Evolutionary conservation across 139 green algal genomes (phyloP).

Genomic region (Coelastrella sp.): DNA sequence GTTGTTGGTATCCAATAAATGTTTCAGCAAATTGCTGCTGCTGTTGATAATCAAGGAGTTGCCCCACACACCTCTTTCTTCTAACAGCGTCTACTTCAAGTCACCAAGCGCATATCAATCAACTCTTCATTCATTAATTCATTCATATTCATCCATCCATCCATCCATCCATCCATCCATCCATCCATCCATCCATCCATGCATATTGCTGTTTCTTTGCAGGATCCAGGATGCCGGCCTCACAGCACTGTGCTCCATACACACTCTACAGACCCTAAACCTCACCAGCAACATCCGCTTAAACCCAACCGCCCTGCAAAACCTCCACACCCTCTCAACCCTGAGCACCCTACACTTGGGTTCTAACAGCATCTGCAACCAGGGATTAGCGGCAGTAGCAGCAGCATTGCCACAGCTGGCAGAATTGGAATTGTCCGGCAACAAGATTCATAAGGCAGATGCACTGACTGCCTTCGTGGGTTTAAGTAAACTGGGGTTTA

Average conservation of each 20-base stretch:
- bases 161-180: too few species aligned
- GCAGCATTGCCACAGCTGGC: neutral
- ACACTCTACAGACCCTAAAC: neutral
- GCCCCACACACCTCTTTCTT: too few species aligned
- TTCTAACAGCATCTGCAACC: neutral
- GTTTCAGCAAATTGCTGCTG: too few species aligned
- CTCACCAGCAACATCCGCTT: slow-evolving; percentile 19
- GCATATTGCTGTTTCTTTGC: neutral
- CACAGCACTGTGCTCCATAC: neutral
- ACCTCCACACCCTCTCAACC: neutral
- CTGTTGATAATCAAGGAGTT: too few species aligned
- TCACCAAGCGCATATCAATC: too few species aligned
- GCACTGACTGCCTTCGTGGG: neutral
- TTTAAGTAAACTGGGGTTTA: neutral
- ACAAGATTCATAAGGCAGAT: slow-evolving; percentile 25
- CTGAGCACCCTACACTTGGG: neutral
- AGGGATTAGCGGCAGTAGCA: slow-evolving; percentile 1
- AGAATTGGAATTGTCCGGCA: neutral
- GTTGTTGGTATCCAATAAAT: too few species aligned
- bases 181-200: too few species aligned
- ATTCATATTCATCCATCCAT: too few species aligned
- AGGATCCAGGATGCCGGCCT: slow-evolving; percentile 35
- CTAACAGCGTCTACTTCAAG: too few species aligned
- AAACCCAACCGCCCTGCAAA: neutral
- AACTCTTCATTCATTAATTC: too few species aligned